Percentiles rank a stretch among this genome's conserved stretches.
These are phyloP conservation scores for Nepenthes gracilis DNA, from an alignment of 148 eudicot genomes.

Conservation along the genomic window DNA sequence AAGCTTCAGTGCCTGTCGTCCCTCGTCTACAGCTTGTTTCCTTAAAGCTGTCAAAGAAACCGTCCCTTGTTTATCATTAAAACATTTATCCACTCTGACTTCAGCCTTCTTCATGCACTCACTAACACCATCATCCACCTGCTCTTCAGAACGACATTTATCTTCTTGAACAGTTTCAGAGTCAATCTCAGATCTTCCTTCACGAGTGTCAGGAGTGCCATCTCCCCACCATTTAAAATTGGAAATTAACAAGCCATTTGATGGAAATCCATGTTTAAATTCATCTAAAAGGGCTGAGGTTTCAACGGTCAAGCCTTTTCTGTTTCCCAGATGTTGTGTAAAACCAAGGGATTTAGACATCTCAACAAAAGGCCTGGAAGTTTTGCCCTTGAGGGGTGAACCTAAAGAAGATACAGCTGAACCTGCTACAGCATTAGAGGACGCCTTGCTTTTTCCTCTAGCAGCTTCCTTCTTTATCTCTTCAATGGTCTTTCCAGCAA, in stretches of 20 bases:
- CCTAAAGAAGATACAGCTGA: constrained; percentile 7
- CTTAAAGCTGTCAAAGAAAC: constrained; percentile 29
- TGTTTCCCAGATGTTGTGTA: constrained; percentile 27
- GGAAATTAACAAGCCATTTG: constrained; percentile 36
- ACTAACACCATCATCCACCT: constrained; percentile 8
- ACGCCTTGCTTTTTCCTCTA: constrained; percentile 24
- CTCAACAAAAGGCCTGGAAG: constrained; percentile 11
- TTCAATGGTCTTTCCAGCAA: constrained; percentile 47
- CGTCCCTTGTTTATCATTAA: constrained; percentile 10
- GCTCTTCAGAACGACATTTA: constrained; percentile 10
- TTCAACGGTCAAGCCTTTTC: constrained; percentile 15
- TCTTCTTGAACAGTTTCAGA: constrained; percentile 10
- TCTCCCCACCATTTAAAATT: constrained; percentile 55
- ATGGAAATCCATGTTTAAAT: constrained; percentile 66
- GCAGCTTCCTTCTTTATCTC: constrained; percentile 45
- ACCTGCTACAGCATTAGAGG: constrained; percentile 7
- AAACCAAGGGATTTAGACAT: constrained; percentile 15
- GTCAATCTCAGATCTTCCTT: constrained; percentile 7
- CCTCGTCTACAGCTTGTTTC: constrained; percentile 50
- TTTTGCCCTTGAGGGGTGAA: constrained; percentile 20
- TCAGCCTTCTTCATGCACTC: constrained; percentile 6
- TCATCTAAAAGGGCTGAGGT: constrained; percentile 28
- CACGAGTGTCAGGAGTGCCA: constrained; percentile 9
- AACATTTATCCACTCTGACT: constrained; percentile 4
- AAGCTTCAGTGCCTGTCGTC: constrained; percentile 32